phyloP scores from a whole-genome alignment of 257 asterid genomes.

The Haberlea rhodopensis region DNA sequence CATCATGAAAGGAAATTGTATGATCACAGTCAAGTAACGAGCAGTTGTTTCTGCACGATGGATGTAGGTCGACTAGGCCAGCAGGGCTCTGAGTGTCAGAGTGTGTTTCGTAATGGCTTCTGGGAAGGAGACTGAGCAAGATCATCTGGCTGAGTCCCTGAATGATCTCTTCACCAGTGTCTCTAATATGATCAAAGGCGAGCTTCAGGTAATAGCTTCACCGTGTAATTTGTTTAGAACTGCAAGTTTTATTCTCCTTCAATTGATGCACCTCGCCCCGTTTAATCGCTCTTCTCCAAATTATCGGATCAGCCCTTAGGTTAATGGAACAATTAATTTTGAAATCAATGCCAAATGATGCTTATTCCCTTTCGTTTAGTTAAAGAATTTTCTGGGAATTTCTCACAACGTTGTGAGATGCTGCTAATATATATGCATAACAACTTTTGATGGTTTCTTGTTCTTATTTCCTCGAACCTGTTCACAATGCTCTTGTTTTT shows the following conservation, averaged over 20 bases:
- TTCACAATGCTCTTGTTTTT: not conserved
- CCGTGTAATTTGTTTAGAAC: too few species aligned
- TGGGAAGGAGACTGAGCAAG: slow-evolving; percentile 40
- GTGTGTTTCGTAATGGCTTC: slow-evolving; percentile 33
- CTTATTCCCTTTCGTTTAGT: slow-evolving; percentile 13
- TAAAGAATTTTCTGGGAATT: not conserved
- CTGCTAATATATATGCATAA: not conserved
- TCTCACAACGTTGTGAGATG: not conserved
- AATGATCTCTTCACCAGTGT: slow-evolving; percentile 66
- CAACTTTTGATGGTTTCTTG: not conserved
- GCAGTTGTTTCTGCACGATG: slow-evolving; percentile 1
- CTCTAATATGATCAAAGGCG: slow-evolving; percentile 77
- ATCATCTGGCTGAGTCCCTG: slow-evolving; percentile 58
- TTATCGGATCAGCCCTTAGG: not conserved
- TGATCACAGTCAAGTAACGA: slow-evolving; percentile 1
- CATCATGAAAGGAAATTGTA: not conserved
- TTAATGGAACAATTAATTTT: not conserved
- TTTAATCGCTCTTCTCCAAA: not conserved
- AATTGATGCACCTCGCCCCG: not conserved
- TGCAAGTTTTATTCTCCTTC: too few species aligned
- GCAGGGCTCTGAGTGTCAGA: slow-evolving; percentile 14
- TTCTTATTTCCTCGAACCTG: not conserved
- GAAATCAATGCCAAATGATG: not conserved
- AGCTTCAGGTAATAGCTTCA: slow-evolving; percentile 76
- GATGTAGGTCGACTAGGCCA: slow-evolving; percentile 11